Percentiles rank a stretch among this genome's conserved stretches.
Conservation (phyloP, 2,329 filamentous ascomycete genomes). For the Pyricularia sp. region DNA sequence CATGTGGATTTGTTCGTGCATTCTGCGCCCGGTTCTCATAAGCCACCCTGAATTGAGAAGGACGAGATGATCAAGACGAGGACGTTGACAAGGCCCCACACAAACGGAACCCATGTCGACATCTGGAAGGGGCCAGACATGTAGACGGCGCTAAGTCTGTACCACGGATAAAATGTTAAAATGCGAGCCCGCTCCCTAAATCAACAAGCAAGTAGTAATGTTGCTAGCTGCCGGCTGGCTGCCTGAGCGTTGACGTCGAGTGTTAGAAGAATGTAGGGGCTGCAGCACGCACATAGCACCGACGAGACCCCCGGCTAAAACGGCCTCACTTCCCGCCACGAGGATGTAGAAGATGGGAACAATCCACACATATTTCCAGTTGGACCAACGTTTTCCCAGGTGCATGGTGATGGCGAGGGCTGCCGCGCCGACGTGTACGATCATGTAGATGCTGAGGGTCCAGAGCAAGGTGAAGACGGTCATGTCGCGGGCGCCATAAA, state of each 20-base stretch:
- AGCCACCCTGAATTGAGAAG: slow-evolving; percentile 82
- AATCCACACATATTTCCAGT: slow-evolving; percentile 54
- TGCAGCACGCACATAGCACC: slow-evolving; percentile 55
- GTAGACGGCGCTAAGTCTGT: slow-evolving; percentile 67
- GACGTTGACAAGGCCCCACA: slow-evolving; percentile 78
- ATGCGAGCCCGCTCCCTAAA: background rate
- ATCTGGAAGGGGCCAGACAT: slow-evolving; percentile 72
- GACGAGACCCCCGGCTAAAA: slow-evolving; percentile 69
- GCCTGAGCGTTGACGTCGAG: background rate
- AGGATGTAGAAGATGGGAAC: slow-evolving; percentile 58
- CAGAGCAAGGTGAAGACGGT: slow-evolving; percentile 81
- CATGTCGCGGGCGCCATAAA: slow-evolving; percentile 65
- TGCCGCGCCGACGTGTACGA: slow-evolving; percentile 61
- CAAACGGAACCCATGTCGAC: slow-evolving; percentile 88
- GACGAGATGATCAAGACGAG: slow-evolving; percentile 73
- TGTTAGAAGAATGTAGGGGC: background rate
- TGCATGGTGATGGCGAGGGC: slow-evolving; percentile 62
- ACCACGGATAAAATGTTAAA: background rate
- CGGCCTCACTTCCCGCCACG: slow-evolving; percentile 61
- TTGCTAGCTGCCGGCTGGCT: background rate
- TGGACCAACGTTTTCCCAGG: slow-evolving; percentile 37
- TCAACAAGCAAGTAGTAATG: background rate
- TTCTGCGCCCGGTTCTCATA: slow-evolving; percentile 33
- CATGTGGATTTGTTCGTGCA: background rate
- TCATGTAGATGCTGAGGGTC: slow-evolving; percentile 68